Conservation (phyloP, 1,284 basidiomycete genomes). For the Trichosporon asahii region DNA sequence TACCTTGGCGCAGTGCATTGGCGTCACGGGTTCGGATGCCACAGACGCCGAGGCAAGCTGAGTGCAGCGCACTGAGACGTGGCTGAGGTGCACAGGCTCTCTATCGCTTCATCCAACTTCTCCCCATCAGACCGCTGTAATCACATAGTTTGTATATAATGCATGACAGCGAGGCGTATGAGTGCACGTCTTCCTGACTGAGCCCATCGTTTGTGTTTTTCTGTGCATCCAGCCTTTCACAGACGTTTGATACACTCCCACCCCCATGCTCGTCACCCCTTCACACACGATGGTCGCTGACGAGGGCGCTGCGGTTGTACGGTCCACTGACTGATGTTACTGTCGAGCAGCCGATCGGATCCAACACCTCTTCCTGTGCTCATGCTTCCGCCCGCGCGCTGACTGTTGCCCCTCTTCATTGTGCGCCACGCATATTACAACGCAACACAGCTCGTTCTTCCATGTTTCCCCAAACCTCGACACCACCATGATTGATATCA, state of each 20-base stretch:
- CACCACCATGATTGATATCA: background rate
- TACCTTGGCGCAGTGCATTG: background rate
- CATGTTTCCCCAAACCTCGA: background rate
- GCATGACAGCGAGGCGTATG: background rate
- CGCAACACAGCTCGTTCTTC: background rate
- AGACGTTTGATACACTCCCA: background rate
- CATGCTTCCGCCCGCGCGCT: background rate
- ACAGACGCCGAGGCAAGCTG: background rate
- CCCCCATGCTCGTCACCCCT: background rate
- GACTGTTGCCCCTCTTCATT: background rate
- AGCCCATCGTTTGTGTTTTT: background rate
- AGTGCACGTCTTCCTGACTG: background rate
- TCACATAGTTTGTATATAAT: background rate
- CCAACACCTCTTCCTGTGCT: background rate
- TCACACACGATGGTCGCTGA: background rate
- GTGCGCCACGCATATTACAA: background rate
- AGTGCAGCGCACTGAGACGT: background rate
- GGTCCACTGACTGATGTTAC: background rate
- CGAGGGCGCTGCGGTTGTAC: background rate
- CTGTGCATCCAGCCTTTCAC: background rate
- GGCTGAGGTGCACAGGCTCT: background rate
- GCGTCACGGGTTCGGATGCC: background rate
- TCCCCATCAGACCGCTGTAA: background rate
- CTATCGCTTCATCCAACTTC: background rate
- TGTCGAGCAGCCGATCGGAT: background rate